Evolutionary conservation across 306 rosid genomes (phyloP), one percentile per base, ranked within the genome.

Genomic region (Inga leiocalycina): DNA sequence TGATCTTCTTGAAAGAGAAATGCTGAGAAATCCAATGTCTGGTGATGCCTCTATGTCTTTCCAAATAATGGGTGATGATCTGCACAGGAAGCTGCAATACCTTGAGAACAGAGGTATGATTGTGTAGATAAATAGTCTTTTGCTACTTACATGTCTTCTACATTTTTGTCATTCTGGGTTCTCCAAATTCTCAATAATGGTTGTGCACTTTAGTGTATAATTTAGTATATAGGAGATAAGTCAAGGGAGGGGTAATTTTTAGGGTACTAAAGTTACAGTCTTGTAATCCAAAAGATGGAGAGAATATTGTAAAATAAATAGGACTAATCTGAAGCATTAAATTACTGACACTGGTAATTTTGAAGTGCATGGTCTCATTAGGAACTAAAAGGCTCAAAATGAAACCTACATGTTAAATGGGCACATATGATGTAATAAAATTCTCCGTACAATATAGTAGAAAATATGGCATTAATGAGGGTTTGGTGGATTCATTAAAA

Each of bases 1-100:
- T 1, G 97, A 92, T 78, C 90, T 94, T 81, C 92, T 96, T 27
- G 95, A 96, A 87, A 88, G 98, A 86, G 99, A 91, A 89, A 91
- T 96, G 97, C 84, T 84, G 30, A 90, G 97, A 87, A 94, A 84
- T 84, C 91, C 99, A 32, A 16, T 86, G 81, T 85, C 94, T 17
- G 88, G 86, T 77, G 83, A 90, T 67, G 44, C 87, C n/a, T 80
- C 86, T 48, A 77, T 83, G 6, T 81, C 84, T 73, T 84, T 93
- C n/a, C 86, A 89, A 20, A 74, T 87, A 45, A 81, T 87, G 68
- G 85, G 88, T 16, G 95, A 91, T 22, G 98, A 94, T 85, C 86
- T 96, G 86, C 85, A 88, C 72, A 89, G 84, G 87, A 88, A 82
- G 87, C 92, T 94, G 74, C 81, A 87, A 71, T 92, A 92, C 88